phyloP scores from a whole-genome alignment of 352 stramenopile genomes.

The Pythium rhizo-oryzae region DNA sequence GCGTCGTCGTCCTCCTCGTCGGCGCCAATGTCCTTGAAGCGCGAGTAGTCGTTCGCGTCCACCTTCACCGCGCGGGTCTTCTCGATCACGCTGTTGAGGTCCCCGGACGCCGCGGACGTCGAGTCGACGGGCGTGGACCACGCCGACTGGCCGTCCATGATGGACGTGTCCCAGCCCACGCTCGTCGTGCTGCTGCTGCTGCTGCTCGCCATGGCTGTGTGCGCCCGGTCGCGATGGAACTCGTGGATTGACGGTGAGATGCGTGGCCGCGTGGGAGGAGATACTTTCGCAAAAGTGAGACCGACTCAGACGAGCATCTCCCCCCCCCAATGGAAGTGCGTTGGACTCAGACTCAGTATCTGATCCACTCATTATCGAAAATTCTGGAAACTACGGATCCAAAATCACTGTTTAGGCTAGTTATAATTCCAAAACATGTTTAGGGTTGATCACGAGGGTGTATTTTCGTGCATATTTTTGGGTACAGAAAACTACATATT shows the following conservation, averaged over 20 bases:
- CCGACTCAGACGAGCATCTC: not conserved
- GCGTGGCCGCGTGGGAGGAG: not conserved
- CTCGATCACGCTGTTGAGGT: conserved; percentile 59
- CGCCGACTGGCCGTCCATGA: conserved; percentile 27
- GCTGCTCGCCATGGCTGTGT: conserved; percentile 2
- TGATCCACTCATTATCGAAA: not conserved
- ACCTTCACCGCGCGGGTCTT: conserved; percentile 63
- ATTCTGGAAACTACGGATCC: conserved; percentile 7
- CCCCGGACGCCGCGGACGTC: conserved; percentile 12
- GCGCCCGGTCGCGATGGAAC: not conserved
- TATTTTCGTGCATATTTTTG: not conserved
- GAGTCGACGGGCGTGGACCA: conserved; percentile 26
- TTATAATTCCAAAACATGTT: not conserved
- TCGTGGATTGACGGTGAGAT: not conserved
- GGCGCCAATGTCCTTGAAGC: conserved; percentile 77
- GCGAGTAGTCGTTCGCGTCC: conserved; percentile 88
- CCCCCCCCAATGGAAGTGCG: not conserved
- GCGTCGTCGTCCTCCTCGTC: conserved; percentile 39
- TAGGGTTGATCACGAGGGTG: not conserved
- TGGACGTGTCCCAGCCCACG: conserved; percentile 55
- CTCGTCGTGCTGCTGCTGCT: conserved; percentile 27
- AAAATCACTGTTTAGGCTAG: not conserved
- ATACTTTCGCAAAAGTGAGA: not conserved
- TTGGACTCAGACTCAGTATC: not conserved
- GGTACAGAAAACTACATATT: not conserved